Evolutionary conservation across 2,329 filamentous ascomycete genomes (phyloP).

Genomic region (Cladobotryum protrusum): DNA sequence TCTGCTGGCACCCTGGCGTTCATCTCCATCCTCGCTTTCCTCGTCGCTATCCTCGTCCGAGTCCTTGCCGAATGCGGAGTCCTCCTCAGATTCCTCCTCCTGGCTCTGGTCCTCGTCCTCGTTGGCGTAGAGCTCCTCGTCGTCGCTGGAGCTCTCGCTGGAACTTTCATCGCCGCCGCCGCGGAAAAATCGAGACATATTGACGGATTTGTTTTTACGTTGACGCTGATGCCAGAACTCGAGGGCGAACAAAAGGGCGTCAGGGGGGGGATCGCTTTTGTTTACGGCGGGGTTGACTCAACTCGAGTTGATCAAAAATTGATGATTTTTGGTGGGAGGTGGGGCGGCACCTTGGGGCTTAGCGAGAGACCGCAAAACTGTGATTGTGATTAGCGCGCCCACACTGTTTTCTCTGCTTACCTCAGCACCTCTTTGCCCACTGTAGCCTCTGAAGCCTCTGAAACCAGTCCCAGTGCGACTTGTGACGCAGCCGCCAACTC

Average conservation of each 20-base stretch:
- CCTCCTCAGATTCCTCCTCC: conserved; percentile 31
- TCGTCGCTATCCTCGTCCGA: conserved; percentile 49
- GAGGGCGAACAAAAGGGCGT: conserved; percentile 2
- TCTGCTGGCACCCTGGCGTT: conserved; percentile 63
- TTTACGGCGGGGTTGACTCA: conserved; percentile 33
- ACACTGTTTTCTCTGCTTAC: conserved; percentile 13
- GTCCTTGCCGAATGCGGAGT: conserved; percentile 30
- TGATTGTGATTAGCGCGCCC: conserved; percentile 5
- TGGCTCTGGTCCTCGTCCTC: conserved; percentile 31
- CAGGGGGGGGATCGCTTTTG: conserved; percentile 12
- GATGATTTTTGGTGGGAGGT: conserved; percentile 38
- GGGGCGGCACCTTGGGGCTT: conserved; percentile 34
- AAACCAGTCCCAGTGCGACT: neutral
- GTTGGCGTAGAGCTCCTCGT: conserved; percentile 82
- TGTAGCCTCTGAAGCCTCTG: conserved; percentile 1
- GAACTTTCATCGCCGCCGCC: conserved; percentile 87
- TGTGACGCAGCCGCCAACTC: too few relatives aligned
- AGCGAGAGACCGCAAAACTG: conserved; percentile 22
- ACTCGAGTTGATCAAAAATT: conserved; percentile 21
- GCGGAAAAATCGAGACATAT: conserved; percentile 96
- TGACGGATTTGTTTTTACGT: conserved; percentile 32
- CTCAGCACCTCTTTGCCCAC: conserved; percentile 9
- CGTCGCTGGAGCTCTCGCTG: conserved; percentile 89
- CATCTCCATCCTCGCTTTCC: conserved; percentile 57
- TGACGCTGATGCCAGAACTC: conserved; percentile 13